These are phyloP conservation scores for Mycosphaerella sp. DNA, from an alignment of 2,329 filamentous ascomycete genomes.

Conservation along the genomic window DNA sequence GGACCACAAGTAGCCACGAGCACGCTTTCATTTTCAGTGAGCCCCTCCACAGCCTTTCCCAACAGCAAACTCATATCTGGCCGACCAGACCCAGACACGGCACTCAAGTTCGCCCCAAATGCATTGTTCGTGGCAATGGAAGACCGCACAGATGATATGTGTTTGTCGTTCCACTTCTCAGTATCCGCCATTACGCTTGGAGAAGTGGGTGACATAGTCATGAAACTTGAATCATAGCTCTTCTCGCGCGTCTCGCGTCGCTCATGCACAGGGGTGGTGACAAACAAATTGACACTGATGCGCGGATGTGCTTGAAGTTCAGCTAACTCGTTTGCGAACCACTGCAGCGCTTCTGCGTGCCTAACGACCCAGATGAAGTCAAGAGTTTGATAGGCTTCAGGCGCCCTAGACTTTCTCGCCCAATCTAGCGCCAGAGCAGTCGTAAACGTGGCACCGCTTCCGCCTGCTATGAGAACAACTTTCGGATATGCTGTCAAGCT, in stretches of 20 bases:
- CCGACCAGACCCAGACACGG: constrained; percentile 1
- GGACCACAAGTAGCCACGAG: constrained; percentile 20
- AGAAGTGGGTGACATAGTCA: background rate
- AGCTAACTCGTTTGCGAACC: constrained; percentile 49
- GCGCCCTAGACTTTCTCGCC: constrained; percentile 26
- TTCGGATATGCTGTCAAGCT: constrained; percentile 53
- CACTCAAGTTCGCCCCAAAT: background rate
- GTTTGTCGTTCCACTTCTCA: constrained; percentile 4
- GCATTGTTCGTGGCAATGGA: background rate
- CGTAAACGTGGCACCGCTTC: constrained; percentile 54
- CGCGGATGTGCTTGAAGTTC: constrained; percentile 38
- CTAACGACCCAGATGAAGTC: constrained; percentile 36
- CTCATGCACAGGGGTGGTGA: constrained; percentile 35
- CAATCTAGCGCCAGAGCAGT: constrained; percentile 51
- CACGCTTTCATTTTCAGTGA: constrained; percentile 10
- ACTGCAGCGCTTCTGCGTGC: constrained; percentile 35
- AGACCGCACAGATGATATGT: background rate
- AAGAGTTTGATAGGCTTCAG: constrained; percentile 44
- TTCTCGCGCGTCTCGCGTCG: background rate
- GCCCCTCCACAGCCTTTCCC: constrained; percentile 6
- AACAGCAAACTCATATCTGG: constrained; percentile 11
- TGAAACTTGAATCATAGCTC: background rate
- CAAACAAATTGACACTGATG: constrained; percentile 48
- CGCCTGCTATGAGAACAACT: constrained; percentile 54
- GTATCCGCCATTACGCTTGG: background rate